Evolutionary conservation across 208 protist genomes (phyloP), one percentile per base, ranked within the genome.

Genomic region (Pavlovales sp.): DNA sequence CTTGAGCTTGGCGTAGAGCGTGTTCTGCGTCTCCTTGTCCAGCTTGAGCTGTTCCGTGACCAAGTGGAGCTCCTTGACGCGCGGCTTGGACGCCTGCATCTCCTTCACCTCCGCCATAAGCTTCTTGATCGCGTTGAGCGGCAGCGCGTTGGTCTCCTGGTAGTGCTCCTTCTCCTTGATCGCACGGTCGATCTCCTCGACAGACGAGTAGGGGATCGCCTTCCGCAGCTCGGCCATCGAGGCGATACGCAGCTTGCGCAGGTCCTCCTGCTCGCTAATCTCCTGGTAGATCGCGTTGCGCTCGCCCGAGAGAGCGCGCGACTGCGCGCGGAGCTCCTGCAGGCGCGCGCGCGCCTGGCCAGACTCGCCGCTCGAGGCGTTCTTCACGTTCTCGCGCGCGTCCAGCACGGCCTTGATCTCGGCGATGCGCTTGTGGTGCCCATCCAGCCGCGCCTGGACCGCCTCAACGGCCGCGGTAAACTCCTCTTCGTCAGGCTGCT

Each of bases 151-250:
- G 22, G 57, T 71, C 57, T 71, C 57, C 57, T 71, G 57, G 57
- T 71, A 71, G 57, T 32, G 57, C 57, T 71, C 57, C 57, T 71
- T 71, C 57, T 71, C 57, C 57, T 71, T 71, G 57, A 71, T 71
- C 57, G 57, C 57, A 2, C 57, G 57, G 57, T 71, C 57, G 57
- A 71, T 71, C 57, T 71, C 57, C 57, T 71, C 57, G 18, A 30
- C 26, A 2, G 18, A n/a, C 57, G 57, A 10, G 18, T 32, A 71
- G 22, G 57, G 57, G 22, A 28, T 71, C 14, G 14, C 14, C 57
- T 71, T 71, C 18, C 26, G 5, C 26, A 71, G 57, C 2, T 71
- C 57, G 57, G 57, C 26, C 14, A 71, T 32, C 18, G 5, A 2
- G 1, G 5, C 26, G 14, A 4, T 32, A 28, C 57, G 57, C 57